Evolutionary conservation across 129 eudicot genomes (phyloP).

Genomic region (Logfia minima): DNA sequence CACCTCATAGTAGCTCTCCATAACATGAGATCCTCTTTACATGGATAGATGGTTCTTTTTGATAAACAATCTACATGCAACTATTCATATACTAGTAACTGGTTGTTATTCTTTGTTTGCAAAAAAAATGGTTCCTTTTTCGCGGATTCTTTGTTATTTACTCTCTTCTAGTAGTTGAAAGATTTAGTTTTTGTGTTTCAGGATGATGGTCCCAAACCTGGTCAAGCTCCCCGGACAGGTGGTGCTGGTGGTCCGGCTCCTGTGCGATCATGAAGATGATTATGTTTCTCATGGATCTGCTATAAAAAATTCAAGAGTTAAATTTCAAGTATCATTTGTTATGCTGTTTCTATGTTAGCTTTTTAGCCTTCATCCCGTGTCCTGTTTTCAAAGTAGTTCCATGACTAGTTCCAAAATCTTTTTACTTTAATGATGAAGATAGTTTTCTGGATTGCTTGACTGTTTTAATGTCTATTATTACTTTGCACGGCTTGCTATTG

Average conservation of each 20-base stretch:
- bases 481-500: background rate
- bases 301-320: background rate
- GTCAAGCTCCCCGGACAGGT: constrained; percentile 53
- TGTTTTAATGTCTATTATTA: background rate
- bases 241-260: constrained; percentile 61
- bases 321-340: constrained; percentile 10
- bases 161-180: background rate
- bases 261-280: constrained; percentile 37
- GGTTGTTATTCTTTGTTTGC: background rate
- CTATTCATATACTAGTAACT: background rate
- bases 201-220: constrained; percentile 71
- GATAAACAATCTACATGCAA: background rate
- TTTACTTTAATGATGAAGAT: background rate
- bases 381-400: background rate
- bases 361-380: background rate
- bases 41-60: background rate
- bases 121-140: background rate
- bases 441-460: background rate
- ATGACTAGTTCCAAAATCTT: background rate
- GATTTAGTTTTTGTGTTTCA: constrained; percentile 19
- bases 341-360: constrained; percentile 2
- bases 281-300: constrained; percentile 6
- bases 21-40: background rate
- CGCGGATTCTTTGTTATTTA: background rate
- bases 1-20: background rate